phyloP scores from a whole-genome alignment of 371 early-diverging fungal species.

The Actinomucor elegans region DNA sequence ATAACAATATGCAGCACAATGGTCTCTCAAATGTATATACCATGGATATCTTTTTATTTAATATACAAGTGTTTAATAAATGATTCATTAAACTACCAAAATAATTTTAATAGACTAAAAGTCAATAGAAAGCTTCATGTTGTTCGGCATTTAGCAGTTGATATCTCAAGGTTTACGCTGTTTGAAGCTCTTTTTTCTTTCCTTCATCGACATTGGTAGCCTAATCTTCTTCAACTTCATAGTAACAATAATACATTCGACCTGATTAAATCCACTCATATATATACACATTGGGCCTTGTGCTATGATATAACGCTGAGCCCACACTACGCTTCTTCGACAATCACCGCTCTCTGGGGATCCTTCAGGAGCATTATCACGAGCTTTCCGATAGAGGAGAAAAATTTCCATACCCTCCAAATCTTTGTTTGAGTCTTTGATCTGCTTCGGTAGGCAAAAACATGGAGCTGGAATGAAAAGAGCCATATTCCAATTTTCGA shows the following conservation, averaged over 20 bases:
- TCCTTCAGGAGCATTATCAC: too few relatives aligned
- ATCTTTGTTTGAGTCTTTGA: too few relatives aligned
- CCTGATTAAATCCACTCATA: constrained; percentile 15
- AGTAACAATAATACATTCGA: constrained; percentile 10
- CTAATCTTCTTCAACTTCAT: constrained; percentile 14
- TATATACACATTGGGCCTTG: constrained; percentile 4
- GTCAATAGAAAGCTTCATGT: constrained; percentile 10
- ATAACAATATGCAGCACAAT: constrained; percentile 1
- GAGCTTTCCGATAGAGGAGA: too few relatives aligned
- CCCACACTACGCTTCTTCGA: too few relatives aligned
- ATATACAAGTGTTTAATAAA: constrained; percentile 9
- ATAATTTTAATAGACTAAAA: constrained; percentile 18
- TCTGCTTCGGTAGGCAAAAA: too few relatives aligned
- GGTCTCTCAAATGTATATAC: constrained; percentile 9
- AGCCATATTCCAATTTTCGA: too few relatives aligned
- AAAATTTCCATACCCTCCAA: too few relatives aligned
- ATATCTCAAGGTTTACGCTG: constrained; percentile 16
- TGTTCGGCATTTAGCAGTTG: constrained; percentile 15
- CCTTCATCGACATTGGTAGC: constrained; percentile 5
- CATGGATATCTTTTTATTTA: too few relatives aligned
- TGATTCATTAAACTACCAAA: constrained; percentile 4
- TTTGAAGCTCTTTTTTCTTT: constrained; percentile 14
- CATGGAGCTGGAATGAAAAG: too few relatives aligned
- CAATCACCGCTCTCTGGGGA: too few relatives aligned
- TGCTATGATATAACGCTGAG: constrained; percentile 13